phyloP scores from a whole-genome alignment of 208 protist species.

The Acanthamoeba culbertsoni region DNA sequence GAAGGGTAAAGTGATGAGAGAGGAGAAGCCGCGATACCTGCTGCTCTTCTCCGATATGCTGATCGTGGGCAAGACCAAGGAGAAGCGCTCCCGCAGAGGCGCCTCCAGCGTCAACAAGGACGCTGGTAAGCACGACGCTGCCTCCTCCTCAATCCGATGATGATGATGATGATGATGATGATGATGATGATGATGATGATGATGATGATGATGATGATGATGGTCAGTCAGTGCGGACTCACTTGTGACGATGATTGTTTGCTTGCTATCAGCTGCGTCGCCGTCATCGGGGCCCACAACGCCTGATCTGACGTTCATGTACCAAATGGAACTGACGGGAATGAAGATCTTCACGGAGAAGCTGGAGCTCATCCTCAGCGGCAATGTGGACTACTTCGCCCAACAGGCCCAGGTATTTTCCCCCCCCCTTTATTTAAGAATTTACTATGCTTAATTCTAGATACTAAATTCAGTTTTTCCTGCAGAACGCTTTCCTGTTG shows the following conservation, averaged over 20 bases:
- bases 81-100: background rate
- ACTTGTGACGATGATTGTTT: background rate
- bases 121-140: background rate
- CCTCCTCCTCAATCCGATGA: background rate
- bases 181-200: background rate
- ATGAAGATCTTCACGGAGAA: slow-evolving; percentile 34
- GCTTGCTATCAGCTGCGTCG: background rate
- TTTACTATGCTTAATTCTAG: background rate
- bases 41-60: background rate
- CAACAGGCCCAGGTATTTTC: background rate
- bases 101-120: background rate
- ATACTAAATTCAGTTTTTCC: background rate
- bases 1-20: background rate
- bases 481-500: background rate
- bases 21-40: background rate
- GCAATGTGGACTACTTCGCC: background rate
- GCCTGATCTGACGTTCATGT: background rate
- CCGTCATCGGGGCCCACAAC: background rate
- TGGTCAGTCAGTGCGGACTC: background rate
- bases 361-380: slow-evolving; percentile 24
- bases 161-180: background rate
- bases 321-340: background rate
- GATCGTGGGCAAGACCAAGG: background rate
- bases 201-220: background rate
- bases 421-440: background rate